Evolutionary conservation across 1,284 basidiomycete species (phyloP).

Genomic region (Microbotryum intermedium): DNA sequence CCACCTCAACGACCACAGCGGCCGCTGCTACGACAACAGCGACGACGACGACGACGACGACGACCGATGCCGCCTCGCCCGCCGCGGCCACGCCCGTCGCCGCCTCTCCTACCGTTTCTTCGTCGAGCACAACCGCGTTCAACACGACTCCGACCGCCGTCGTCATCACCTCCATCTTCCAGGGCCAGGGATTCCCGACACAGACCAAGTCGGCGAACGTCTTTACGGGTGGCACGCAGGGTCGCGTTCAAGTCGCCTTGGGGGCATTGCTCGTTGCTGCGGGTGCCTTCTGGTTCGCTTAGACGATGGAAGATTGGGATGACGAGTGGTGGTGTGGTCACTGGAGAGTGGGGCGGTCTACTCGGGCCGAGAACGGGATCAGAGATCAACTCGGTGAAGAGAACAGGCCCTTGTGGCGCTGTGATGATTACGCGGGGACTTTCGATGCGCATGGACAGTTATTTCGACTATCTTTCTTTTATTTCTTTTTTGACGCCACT

Average conservation of each 20-base stretch:
- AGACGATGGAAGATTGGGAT: too few relatives aligned
- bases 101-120: background rate
- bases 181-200: background rate
- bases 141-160: background rate
- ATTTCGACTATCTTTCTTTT: background rate
- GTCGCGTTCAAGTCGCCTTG: too few relatives aligned
- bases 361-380: too few relatives aligned
- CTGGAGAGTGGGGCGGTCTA: too few relatives aligned
- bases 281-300: too few relatives aligned
- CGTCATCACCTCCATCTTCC: background rate
- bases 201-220: background rate
- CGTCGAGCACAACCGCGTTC: background rate
- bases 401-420: too few relatives aligned
- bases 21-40: background rate
- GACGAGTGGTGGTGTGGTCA: too few relatives aligned
- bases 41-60: background rate
- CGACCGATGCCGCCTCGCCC: background rate
- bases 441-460: background rate
- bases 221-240: background rate
- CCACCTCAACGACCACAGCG: background rate
- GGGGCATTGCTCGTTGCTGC: too few relatives aligned
- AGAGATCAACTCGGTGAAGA: too few relatives aligned
- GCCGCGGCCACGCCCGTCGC: background rate
- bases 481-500: background rate
- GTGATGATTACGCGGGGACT: too few relatives aligned